Conservation (phyloP, 306 rosid genomes). For the Rubus parviflorus region DNA sequence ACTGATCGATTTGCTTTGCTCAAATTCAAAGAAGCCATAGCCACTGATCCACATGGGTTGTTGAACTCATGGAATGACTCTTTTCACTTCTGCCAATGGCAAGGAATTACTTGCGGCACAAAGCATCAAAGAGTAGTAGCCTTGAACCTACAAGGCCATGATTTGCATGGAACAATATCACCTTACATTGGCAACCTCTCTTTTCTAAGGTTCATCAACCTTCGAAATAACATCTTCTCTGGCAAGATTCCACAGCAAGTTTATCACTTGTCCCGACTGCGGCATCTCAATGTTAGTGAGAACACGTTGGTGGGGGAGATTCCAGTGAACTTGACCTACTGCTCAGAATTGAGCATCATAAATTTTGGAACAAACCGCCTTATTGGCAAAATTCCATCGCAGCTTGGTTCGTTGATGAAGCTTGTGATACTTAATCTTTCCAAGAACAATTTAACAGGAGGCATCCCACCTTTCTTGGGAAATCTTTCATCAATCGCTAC, state of each 20-base stretch:
- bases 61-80: slow-evolving; percentile 45
- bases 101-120: slow-evolving; percentile 42
- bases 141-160: slow-evolving; percentile 11
- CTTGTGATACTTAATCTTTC: slow-evolving; percentile 5
- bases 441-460: slow-evolving; percentile 25
- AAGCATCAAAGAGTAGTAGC: slow-evolving; percentile 30
- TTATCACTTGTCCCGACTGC: slow-evolving; percentile 15
- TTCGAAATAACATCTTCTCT: slow-evolving; percentile 17
- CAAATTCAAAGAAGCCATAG: slow-evolving; percentile 35
- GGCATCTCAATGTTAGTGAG: background rate
- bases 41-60: slow-evolving; percentile 16
- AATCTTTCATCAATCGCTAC: slow-evolving; percentile 25
- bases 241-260: slow-evolving; percentile 37
- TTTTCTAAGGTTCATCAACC: slow-evolving; percentile 13
- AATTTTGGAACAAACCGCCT: background rate
- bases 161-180: slow-evolving; percentile 35
- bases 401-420: slow-evolving; percentile 21
- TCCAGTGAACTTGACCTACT: slow-evolving; percentile 35
- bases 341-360: background rate
- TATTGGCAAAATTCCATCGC: slow-evolving; percentile 15
- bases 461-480: slow-evolving; percentile 35
- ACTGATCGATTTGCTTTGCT: slow-evolving; percentile 27
- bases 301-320: slow-evolving; percentile 37
- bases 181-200: slow-evolving; percentile 45
- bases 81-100: slow-evolving; percentile 40